Percentiles rank a stretch among this genome's conserved stretches.
These are phyloP conservation scores for Nitzschia inconspicua DNA, from an alignment of 108 stramenopile genomes.

Conservation along the genomic window DNA sequence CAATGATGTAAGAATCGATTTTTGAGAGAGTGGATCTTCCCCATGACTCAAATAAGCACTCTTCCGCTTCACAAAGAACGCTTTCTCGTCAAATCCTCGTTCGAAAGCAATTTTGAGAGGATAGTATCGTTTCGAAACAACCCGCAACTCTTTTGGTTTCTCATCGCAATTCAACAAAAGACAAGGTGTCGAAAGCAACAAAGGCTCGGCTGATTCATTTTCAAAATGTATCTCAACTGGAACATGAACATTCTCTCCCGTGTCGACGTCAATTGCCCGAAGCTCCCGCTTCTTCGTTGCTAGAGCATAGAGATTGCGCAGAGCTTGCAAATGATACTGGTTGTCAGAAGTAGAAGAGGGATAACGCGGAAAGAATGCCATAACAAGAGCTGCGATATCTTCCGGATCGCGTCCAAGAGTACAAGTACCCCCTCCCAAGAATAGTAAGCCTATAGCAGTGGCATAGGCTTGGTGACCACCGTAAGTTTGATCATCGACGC, in stretches of 20 bases:
- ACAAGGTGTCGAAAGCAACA: conserved; percentile 35
- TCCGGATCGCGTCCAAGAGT: conserved; percentile 86
- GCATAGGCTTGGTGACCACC: conserved; percentile 93
- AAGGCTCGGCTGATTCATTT: conserved; percentile 6
- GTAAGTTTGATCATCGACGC: conserved; percentile 77
- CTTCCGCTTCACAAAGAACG: conserved; percentile 81
- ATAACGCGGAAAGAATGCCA: conserved; percentile 91
- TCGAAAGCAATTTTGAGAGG: conserved; percentile 19
- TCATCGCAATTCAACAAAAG: conserved; percentile 34
- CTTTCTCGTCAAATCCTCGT: conserved; percentile 11
- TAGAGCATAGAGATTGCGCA: conserved; percentile 95
- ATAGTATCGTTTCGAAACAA: conserved; percentile 54
- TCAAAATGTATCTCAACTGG: conserved; percentile 56
- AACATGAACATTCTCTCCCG: conserved; percentile 66
- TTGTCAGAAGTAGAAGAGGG: conserved; percentile 85
- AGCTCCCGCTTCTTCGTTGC: conserved; percentile 84
- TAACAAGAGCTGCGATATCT: conserved; percentile 90
- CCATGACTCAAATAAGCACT: conserved; percentile 68
- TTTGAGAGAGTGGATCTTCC: conserved; percentile 56
- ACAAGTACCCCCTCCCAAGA: conserved; percentile 91
- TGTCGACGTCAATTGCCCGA: conserved; percentile 89
- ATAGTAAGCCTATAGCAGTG: conserved; percentile 91
- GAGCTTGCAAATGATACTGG: conserved; percentile 95
- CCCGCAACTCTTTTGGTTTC: conserved; percentile 28
- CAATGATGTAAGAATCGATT: conserved; percentile 39